phyloP scores from a whole-genome alignment of 805 yeast species.

The Saccharomycopsis microspora region DNA sequence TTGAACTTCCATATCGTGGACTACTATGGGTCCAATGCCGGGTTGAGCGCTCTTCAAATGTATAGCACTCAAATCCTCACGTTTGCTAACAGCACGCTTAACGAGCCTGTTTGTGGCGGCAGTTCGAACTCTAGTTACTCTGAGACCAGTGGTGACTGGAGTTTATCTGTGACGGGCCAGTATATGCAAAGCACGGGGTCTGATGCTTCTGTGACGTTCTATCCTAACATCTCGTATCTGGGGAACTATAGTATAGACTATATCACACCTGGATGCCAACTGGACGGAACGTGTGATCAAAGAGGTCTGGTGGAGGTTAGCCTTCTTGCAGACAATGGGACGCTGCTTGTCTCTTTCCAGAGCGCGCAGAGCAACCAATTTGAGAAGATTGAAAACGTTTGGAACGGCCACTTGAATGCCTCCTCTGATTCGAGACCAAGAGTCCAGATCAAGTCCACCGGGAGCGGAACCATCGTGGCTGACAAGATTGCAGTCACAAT shows the following conservation, averaged over 20 bases:
- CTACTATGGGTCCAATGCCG: constrained; percentile 61
- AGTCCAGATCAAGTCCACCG: constrained; percentile 30
- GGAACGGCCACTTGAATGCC: constrained; percentile 53
- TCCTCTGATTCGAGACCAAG: constrained; percentile 23
- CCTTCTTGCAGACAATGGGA: constrained; percentile 31
- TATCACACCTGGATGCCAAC: constrained; percentile 79
- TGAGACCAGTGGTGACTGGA: constrained; percentile 23
- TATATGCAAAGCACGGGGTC: constrained; percentile 26
- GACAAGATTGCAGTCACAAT: constrained; percentile 48
- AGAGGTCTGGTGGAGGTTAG: constrained; percentile 79
- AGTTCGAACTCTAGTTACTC: constrained; percentile 19
- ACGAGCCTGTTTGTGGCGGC: constrained; percentile 48
- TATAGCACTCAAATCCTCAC: constrained; percentile 43
- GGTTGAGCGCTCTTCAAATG: constrained; percentile 61
- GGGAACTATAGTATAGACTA: constrained; percentile 67
- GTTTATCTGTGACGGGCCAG: constrained; percentile 22
- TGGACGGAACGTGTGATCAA: constrained; percentile 51
- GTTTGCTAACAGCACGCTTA: constrained; percentile 66
- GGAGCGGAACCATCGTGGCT: constrained; percentile 48
- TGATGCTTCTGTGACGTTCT: constrained; percentile 35
- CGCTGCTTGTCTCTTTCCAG: constrained; percentile 28
- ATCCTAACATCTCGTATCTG: constrained; percentile 57
- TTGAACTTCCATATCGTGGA: constrained; percentile 53
- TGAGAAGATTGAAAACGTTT: constrained; percentile 72
- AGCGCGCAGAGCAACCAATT: constrained; percentile 69